phyloP scores from a whole-genome alignment of 2,329 filamentous ascomycete species.

The Exophiala lecanii-corni region DNA sequence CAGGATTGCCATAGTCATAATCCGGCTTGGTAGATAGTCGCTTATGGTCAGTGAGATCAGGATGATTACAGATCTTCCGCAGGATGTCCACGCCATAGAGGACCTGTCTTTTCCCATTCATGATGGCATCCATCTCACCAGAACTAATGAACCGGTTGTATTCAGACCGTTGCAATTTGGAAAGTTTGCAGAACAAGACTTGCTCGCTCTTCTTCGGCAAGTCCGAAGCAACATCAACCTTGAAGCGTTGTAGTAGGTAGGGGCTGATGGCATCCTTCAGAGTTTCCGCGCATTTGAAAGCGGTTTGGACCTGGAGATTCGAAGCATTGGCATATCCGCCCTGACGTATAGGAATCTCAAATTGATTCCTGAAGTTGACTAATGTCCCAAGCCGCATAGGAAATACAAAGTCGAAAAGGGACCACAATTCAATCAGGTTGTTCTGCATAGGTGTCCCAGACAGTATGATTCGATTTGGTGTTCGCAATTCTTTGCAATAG shows the following conservation, averaged over 20 bases:
- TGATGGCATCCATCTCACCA: slow-evolving; percentile 78
- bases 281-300: slow-evolving; percentile 88
- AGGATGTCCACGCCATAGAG: slow-evolving; percentile 87
- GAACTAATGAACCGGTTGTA: slow-evolving; percentile 80
- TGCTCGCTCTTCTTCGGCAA: slow-evolving; percentile 94
- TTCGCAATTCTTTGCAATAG: slow-evolving; percentile 88
- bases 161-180: slow-evolving; percentile 68
- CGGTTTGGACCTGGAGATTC: slow-evolving; percentile 89
- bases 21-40: slow-evolving; percentile 53
- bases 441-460: slow-evolving; percentile 98
- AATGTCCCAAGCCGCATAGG: slow-evolving; percentile 92
- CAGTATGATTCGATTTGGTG: slow-evolving; percentile 83
- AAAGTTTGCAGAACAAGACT: slow-evolving; percentile 92
- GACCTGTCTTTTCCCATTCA: slow-evolving; percentile 69
- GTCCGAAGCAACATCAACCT: slow-evolving; percentile 88
- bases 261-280: slow-evolving; percentile 90
- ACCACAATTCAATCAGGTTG: slow-evolving; percentile 92
- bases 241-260: slow-evolving; percentile 86
- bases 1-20: slow-evolving; percentile 72
- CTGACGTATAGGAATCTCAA: slow-evolving; percentile 87
- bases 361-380: slow-evolving; percentile 83
- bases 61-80: slow-evolving; percentile 96
- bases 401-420: slow-evolving; percentile 94
- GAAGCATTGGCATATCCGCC: slow-evolving; percentile 95
- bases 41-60: slow-evolving; percentile 74